Base-by-base conservation (phyloP, 352 stramenopile genomes). In the Phytophthora tubulina region DNA sequence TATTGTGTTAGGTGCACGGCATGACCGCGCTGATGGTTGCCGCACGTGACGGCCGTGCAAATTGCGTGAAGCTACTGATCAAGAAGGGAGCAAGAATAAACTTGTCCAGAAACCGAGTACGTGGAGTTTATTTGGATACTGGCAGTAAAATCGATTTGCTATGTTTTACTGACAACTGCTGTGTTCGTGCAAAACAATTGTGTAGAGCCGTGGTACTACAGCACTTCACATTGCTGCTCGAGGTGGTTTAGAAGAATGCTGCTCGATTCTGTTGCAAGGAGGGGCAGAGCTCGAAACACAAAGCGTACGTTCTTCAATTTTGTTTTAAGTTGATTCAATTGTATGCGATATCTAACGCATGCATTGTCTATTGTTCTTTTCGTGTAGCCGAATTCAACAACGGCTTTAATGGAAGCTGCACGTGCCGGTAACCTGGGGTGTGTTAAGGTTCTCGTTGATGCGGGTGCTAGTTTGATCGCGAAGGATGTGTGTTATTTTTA, bases 351-450 rank as follows among this genome's bases (percentile, higher is more conserved):
- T 52, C 10, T 53, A 56, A 57, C 31, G n/a, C 7, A 31, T 53
- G n/a, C 48, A 53, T 39, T 17, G 7, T 14, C 51, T 55, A 27
- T 33, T 48, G 27, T n/a, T 44, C 0, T 6, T 65, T 73, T 30
- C 32, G 30, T 21, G 2, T 56, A 96, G 87, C 86, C 89, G 9
- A 96, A 95, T 64, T 93, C 85, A 21, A 96, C 89, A 17, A 96
- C 89, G n/a, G 89, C 89, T 14, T 62, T 96, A 36, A 96, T 96
- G 89, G 89, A 96, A 84, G 89, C 89, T 52, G 89, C 89, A 30
- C 87, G 89, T 33, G 89, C 87, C 10, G 89, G 87, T 35, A 93
- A 95, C 52, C 75, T 95, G 5, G 84, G 82, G 0, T 93, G 86
- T 67, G 88, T 96, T 6, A 90, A 85, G 39, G 38, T 92, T 2